Evolutionary conservation across 805 yeast species (phyloP).

Genomic region (Scheffersomyces spartinae): DNA sequence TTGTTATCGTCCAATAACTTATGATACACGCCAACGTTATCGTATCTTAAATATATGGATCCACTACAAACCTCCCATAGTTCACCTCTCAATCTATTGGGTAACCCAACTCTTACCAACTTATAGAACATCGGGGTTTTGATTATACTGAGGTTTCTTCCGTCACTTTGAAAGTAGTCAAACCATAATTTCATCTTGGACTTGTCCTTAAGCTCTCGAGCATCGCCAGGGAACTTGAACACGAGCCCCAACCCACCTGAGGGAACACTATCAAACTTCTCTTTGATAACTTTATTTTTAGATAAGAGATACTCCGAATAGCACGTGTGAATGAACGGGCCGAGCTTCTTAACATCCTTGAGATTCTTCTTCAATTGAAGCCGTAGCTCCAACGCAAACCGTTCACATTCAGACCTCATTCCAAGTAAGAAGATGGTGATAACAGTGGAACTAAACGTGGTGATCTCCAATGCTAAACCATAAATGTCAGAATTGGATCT

Average conservation of each 20-base stretch:
- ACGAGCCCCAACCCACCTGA: conserved; percentile 77
- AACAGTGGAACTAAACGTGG: conserved; percentile 53
- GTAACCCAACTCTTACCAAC: conserved; percentile 81
- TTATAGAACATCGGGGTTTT: conserved; percentile 70
- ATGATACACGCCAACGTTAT: conserved; percentile 48
- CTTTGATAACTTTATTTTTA: conserved; percentile 37
- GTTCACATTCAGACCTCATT: conserved; percentile 64
- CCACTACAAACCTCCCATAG: conserved; percentile 92
- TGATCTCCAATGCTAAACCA: conserved; percentile 66
- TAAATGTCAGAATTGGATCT: conserved; percentile 67
- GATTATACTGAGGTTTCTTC: conserved; percentile 69
- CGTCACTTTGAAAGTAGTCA: conserved; percentile 75
- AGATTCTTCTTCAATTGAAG: conserved; percentile 50
- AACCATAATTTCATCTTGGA: conserved; percentile 89
- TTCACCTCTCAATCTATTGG: conserved; percentile 92
- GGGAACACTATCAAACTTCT: conserved; percentile 43
- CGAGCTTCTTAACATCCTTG: conserved; percentile 47
- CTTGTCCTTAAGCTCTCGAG: conserved; percentile 65
- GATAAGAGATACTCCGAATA: conserved; percentile 78
- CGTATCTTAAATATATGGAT: conserved; percentile 62
- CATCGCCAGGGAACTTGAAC: conserved; percentile 85
- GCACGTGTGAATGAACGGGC: conserved; percentile 54
- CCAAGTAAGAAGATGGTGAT: conserved; percentile 70
- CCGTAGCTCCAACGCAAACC: conserved; percentile 62
- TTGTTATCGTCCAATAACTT: conserved; percentile 46